A percentile compares a stretch with the other conserved stretches of the same genome.
Evolutionary conservation across 352 stramenopile species (phyloP).

Genomic region (Aphanomyces cochlioides): DNA sequence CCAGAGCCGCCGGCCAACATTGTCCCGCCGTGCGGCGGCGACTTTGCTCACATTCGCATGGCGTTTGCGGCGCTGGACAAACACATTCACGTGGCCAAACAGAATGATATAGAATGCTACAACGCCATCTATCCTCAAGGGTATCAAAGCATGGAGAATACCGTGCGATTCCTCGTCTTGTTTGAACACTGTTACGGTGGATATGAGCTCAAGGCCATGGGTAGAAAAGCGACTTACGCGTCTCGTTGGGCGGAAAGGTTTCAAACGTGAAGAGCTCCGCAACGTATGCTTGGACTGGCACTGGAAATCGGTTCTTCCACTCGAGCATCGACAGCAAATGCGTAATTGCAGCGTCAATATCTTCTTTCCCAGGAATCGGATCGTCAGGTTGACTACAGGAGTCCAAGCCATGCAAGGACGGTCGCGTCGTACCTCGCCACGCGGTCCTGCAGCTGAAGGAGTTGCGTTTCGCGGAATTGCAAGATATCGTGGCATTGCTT

Average conservation of each 20-base stretch:
- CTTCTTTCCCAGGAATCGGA: neutral
- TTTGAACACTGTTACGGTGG: slow-evolving; percentile 6
- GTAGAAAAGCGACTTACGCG: no score
- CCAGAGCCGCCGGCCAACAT: neutral
- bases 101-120: slow-evolving; percentile 27
- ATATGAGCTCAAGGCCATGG: no score
- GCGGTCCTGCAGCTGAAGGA: neutral
- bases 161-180: slow-evolving; percentile 23
- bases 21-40: neutral
- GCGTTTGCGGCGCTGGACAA: neutral
- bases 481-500: slow-evolving; percentile 7
- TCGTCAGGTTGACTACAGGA: neutral
- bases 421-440: no score
- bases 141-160: neutral
- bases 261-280: slow-evolving; percentile 6
- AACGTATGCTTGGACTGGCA: neutral
- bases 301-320: slow-evolving; percentile 20
- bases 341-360: neutral
- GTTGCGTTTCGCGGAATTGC: neutral
- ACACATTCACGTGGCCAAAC: neutral
- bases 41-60: slow-evolving; percentile 1
- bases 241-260: no score
- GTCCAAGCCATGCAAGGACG: no score
- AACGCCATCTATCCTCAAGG: neutral
- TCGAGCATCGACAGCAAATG: slow-evolving; percentile 1